Base-by-base conservation (phyloP, 495 filamentous ascomycete genomes). In the Neurospora pannonica region DNA sequence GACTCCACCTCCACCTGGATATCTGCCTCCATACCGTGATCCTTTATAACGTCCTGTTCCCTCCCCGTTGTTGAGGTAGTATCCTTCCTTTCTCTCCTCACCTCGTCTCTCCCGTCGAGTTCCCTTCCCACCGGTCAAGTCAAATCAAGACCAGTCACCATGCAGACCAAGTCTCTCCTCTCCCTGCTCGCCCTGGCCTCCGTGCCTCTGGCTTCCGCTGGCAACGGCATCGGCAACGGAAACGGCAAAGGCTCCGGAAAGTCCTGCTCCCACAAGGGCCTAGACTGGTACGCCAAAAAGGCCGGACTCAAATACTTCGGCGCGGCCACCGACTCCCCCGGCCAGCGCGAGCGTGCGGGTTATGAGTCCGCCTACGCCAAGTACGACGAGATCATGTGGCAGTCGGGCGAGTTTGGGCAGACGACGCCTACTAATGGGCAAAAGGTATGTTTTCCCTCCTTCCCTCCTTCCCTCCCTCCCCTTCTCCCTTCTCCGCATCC, bases 361-460 rank as follows among this genome's bases (percentile, higher is more conserved):
- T 75, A 72, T 60, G 76, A 79, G 71, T 54, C 77, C 48, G 74
- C 74, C 11, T 81, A 77, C 73, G 19, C 76, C 37, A 71, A 79
- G 48, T 81, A 82, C 70, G 73, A 81, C 77, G 72, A 75, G 40
- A 84, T 85, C 70, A 78, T 87, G 37, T 79, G 76, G 48, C 78
- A 86, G 71, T 78, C 77, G 0, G 76, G 78, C 31, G 82, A 86
- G 72, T 89, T 89, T 75, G 86, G 86, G 34, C 84, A 86, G 78
- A 82, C 85, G 1, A 88, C 86, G 0, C 87, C 87, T 17, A 82
- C 84, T 37, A 89, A 89, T 78, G 84, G 83, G 17, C 81, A 83
- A 79, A 88, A 88, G 79, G 75, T 76, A 5, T 54, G 78, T 77
- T 36, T 21, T 31, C 28, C 28, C 24, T 19, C 7, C 39, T 19